These are phyloP conservation scores for Rhodotorula babjevae DNA, from an alignment of 768 basidiomycete genomes.

Conservation along the genomic window DNA sequence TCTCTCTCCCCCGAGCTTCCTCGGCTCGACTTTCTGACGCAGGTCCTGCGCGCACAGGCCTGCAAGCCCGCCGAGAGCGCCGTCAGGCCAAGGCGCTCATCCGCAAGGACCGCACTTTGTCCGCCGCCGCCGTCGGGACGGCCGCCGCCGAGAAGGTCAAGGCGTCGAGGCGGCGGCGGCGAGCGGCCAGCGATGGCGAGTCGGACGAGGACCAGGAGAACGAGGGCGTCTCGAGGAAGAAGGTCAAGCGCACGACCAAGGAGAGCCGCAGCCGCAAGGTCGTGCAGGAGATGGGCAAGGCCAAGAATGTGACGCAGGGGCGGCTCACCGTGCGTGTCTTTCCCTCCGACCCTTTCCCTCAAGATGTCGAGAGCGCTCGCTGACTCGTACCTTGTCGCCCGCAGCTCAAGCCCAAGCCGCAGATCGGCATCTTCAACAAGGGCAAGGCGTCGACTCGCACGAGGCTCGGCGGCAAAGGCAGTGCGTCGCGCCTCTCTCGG, in stretches of 20 bases:
- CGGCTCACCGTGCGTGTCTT: slow-evolving; percentile 19
- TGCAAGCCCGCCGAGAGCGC: slow-evolving; percentile 23
- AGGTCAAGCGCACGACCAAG: slow-evolving; percentile 2
- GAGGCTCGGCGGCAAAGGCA: slow-evolving; percentile 16
- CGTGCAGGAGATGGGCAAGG: slow-evolving; percentile 17
- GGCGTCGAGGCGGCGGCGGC: not conserved
- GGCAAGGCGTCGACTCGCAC: slow-evolving; percentile 27
- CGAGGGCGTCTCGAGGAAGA: not conserved
- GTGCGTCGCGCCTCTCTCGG: not conserved
- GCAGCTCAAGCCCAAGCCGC: slow-evolving; percentile 19
- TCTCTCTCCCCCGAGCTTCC: not conserved
- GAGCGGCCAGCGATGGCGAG: not conserved
- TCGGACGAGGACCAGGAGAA: not conserved
- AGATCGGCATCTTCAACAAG: slow-evolving; percentile 36
- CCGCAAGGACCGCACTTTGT: slow-evolving; percentile 25
- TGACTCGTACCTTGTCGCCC: not conserved
- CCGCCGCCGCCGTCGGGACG: slow-evolving; percentile 14
- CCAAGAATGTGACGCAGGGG: not conserved
- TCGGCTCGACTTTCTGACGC: too few relatives aligned
- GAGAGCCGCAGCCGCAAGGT: not conserved
- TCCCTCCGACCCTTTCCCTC: fast-evolving
- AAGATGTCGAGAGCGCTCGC: not conserved
- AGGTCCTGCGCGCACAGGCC: not conserved
- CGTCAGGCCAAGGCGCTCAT: slow-evolving; percentile 27
- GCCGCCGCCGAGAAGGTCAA: slow-evolving; percentile 25